These are phyloP conservation scores for Kingdonia uniflora DNA, from an alignment of 164 flowering plant species.

Conservation along the genomic window DNA sequence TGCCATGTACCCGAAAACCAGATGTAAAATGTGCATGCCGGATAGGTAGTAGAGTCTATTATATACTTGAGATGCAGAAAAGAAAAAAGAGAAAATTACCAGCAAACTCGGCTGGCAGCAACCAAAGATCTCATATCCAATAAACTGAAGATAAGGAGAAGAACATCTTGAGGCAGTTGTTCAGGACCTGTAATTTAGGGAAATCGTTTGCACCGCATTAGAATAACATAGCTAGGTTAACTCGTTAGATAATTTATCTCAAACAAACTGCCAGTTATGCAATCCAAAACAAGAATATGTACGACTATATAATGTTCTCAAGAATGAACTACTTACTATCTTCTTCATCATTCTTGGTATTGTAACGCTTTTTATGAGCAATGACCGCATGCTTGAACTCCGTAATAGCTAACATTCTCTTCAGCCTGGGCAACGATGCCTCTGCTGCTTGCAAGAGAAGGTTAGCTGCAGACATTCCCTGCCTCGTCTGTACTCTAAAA, in stretches of 20 bases:
- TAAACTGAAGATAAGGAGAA: conserved; percentile 61
- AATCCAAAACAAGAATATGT: too few species aligned
- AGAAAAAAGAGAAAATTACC: conserved; percentile 30
- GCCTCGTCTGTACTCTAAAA: conserved; percentile 43
- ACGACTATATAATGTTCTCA: too few species aligned
- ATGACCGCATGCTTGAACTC: conserved; percentile 74
- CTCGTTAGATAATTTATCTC: too few species aligned
- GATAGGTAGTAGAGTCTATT: too few species aligned
- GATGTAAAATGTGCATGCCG: too few species aligned
- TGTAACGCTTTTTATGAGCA: conserved; percentile 54
- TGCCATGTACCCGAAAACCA: too few species aligned
- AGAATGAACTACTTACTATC: conserved; percentile 18
- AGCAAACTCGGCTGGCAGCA: conserved; percentile 48
- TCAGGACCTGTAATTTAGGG: conserved; percentile 29
- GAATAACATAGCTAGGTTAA: too few species aligned
- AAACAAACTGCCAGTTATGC: too few species aligned
- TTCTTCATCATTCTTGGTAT: conserved; percentile 30
- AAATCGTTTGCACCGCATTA: too few species aligned
- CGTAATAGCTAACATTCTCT: conserved; percentile 35
- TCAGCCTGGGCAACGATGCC: conserved; percentile 67
- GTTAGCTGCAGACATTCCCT: conserved; percentile 54
- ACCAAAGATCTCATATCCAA: conserved; percentile 62
- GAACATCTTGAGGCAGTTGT: conserved; percentile 67
- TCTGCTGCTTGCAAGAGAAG: conserved; percentile 57
- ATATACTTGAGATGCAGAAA: not conserved